Evolutionary conservation across 345 rosid species (phyloP).

Genomic region (Mallotus nudiflorus): DNA sequence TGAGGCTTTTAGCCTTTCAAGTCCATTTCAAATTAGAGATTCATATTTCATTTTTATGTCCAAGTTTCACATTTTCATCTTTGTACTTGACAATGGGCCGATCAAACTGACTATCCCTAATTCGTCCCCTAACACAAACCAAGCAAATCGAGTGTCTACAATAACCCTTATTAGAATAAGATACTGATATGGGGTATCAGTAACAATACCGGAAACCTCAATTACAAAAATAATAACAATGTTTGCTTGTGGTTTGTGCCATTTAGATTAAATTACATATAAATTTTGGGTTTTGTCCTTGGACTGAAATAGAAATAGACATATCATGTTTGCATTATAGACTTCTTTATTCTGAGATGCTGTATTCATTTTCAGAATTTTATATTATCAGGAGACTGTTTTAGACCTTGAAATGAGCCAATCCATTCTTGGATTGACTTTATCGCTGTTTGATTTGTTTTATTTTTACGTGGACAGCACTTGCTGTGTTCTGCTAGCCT

Average conservation of each 20-base stretch:
- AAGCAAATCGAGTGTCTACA: no score
- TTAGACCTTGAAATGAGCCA: conserved; percentile 4
- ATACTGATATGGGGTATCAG: neutral
- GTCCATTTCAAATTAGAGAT: neutral
- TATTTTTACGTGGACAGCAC: neutral
- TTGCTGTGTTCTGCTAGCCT: neutral
- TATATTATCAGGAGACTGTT: neutral
- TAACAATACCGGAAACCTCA: no score
- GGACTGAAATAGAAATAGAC: neutral
- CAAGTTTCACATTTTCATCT: neutral
- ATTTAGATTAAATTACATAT: neutral
- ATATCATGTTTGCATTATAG: neutral
- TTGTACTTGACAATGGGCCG: no score
- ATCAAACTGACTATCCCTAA: no score
- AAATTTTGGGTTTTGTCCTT: neutral
- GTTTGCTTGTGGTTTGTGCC: neutral
- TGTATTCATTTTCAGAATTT: neutral
- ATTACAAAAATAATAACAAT: no score
- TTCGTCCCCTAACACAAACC: no score
- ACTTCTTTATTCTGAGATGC: neutral
- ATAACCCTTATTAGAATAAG: neutral
- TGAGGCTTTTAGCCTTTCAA: no score
- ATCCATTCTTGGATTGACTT: conserved; percentile 9
- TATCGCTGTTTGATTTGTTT: neutral
- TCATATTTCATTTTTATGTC: no score